These are phyloP conservation scores for Lactifluus rugatus DNA, from an alignment of 768 basidiomycete species.

Conservation along the genomic window DNA sequence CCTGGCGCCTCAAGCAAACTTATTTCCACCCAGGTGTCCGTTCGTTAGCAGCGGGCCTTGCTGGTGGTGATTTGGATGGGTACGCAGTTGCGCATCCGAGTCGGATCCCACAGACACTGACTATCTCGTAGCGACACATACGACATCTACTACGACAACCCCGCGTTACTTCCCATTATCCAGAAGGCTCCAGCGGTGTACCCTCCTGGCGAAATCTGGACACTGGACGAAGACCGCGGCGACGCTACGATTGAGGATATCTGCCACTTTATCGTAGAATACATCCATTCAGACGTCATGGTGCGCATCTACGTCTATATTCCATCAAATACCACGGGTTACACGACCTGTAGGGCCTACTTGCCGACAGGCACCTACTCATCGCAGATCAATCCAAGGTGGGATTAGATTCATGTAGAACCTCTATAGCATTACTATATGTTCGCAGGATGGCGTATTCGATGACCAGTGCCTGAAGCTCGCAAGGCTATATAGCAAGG, in stretches of 20 bases:
- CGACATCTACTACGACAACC: conserved; percentile 44
- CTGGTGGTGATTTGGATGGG: not conserved
- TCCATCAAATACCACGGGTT: not conserved
- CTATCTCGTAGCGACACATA: conserved; percentile 46
- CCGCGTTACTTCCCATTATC: conserved; percentile 43
- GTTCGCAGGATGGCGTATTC: conserved; percentile 44
- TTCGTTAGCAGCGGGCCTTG: conserved; percentile 54
- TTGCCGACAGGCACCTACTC: conserved; percentile 59
- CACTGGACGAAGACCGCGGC: not conserved
- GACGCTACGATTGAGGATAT: conserved; percentile 58
- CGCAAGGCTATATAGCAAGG: conserved; percentile 47
- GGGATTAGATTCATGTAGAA: conserved; percentile 6
- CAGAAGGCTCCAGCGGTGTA: conserved; percentile 37
- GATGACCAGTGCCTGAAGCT: conserved; percentile 41
- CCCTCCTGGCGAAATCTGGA: not conserved
- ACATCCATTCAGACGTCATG: conserved; percentile 73
- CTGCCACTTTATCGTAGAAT: conserved; percentile 73
- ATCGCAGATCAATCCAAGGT: conserved; percentile 74
- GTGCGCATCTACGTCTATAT: conserved; percentile 30
- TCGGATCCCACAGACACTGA: not conserved
- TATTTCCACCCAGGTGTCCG: conserved; percentile 35
- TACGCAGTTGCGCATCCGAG: not conserved
- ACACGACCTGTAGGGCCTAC: conserved; percentile 42
- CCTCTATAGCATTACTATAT: not conserved
- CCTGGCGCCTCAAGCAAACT: not conserved